A percentile compares a stretch with the other conserved stretches of the same genome.
Conservation (phyloP, 139 green algal genomes). For the Chlorella ohadii region DNA sequence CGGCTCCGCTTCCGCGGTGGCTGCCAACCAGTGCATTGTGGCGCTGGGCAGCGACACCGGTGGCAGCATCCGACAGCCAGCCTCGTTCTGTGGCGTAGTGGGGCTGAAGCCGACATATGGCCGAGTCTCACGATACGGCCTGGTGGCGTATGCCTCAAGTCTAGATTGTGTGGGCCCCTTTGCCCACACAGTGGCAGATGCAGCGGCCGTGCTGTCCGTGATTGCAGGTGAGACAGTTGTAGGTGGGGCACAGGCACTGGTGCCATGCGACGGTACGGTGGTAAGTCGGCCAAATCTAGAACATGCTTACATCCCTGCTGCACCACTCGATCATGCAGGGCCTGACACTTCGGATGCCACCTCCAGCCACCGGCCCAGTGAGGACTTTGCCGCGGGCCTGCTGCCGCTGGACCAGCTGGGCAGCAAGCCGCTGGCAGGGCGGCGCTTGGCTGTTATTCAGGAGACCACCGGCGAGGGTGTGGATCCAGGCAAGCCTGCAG, state of each 20-base stretch:
- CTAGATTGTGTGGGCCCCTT: slow-evolving; percentile 93
- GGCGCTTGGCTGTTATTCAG: slow-evolving; percentile 73
- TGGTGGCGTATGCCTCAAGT: slow-evolving; percentile 96
- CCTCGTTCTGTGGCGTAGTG: slow-evolving; percentile 95
- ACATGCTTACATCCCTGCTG: background rate
- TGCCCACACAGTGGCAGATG: slow-evolving; percentile 85
- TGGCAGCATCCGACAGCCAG: slow-evolving; percentile 94
- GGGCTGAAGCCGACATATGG: slow-evolving; percentile 99
- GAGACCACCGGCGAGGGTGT: slow-evolving; percentile 90
- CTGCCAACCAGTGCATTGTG: slow-evolving; percentile 72
- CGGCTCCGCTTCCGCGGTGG: slow-evolving; percentile 94
- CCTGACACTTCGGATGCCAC: slow-evolving; percentile 78
- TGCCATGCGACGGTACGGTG: too few relatives aligned
- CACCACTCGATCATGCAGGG: slow-evolving; percentile 39
- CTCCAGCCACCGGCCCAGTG: slow-evolving; percentile 31
- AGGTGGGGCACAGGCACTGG: too few relatives aligned
- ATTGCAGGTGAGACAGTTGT: slow-evolving; percentile 76
- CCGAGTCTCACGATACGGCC: slow-evolving; percentile 86
- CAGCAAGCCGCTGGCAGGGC: slow-evolving; percentile 71
- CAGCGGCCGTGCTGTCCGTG: slow-evolving; percentile 78
- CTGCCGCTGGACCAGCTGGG: slow-evolving; percentile 43
- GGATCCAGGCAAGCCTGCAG: slow-evolving; percentile 28
- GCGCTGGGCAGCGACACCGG: slow-evolving; percentile 95
- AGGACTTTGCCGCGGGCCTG: slow-evolving; percentile 64
- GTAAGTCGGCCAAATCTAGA: too few relatives aligned